Evolutionary conservation across 495 filamentous ascomycete genomes (phyloP), one percentile per base, ranked within the genome.

Genomic region (Daldinia childiae): DNA sequence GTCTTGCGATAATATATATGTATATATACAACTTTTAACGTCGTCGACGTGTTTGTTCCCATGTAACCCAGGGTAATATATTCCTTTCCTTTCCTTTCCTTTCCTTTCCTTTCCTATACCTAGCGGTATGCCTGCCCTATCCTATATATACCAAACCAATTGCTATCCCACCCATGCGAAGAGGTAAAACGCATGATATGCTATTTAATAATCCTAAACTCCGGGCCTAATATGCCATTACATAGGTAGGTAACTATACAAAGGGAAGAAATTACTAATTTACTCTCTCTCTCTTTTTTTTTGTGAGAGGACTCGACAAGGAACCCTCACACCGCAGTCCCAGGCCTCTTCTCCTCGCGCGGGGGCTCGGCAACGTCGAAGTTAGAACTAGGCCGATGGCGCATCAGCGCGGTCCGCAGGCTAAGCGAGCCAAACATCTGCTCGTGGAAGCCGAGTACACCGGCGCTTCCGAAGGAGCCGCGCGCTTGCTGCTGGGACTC

Each of bases 391-490:
- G 66, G 39, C 38, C 65, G 71, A 14, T 62, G 58, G 14, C 66
- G 70, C 59, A 74, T 67, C 26, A 82, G 68, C 17, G 79, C 77
- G 3, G 77, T 65, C 29, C 80, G 74, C 34, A 84, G 50, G 3
- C 75, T 79, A 15, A 82, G 51, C 14, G 78, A 74, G 11, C 71
- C 69, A 45, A 76, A 72, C 26, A 73, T 73, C 38, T 74, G 68
- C 64, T 82, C 80, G 43, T 76, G 73, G 36, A 83, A 74, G 27
- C 82, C 82, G 1, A 84, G 77, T 34, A 80, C 76, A 52, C 80
- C 79, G 7, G 81, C 81, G 32, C 79, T 82, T 39, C 77, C 78
- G 15, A 79, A 79, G 1, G 75, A 74, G 36, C 61, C 57, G 59
- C 41, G 51, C 6, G 57, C 32, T 6, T 66, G 68, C 17, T 68